Evolutionary conservation across 225 moss, liverwort and hornwort genomes (phyloP).

Genomic region (Marchantia polymorpha): DNA sequence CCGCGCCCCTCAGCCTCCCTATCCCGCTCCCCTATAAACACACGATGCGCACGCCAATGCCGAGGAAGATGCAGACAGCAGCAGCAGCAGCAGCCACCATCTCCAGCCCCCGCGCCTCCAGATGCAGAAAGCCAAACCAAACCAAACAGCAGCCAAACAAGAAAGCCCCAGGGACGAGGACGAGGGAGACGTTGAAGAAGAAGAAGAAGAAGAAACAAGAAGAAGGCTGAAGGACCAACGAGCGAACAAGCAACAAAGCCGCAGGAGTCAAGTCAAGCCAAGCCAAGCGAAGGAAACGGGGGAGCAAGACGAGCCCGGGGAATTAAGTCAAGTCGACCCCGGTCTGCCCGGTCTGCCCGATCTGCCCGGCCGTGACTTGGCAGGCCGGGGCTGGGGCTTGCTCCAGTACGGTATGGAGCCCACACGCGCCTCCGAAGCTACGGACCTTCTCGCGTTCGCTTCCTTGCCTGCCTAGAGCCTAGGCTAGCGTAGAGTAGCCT

Average conservation of each 20-base stretch:
- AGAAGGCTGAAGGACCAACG: not conserved
- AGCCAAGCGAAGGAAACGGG: not conserved
- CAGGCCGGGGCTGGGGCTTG: not conserved
- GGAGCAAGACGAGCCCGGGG: not conserved
- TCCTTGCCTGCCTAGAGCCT: not conserved
- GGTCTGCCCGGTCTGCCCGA: not conserved
- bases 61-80: not conserved
- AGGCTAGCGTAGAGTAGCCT: not conserved
- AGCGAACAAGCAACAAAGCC: too few relatives aligned
- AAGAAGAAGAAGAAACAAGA: not conserved
- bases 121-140: too few relatives aligned
- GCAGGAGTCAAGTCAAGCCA: too few relatives aligned
- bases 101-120: not conserved
- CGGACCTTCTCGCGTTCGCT: not conserved
- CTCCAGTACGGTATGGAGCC: not conserved
- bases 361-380: not conserved
- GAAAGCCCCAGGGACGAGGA: too few relatives aligned
- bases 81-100: too few relatives aligned
- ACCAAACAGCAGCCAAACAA: too few relatives aligned
- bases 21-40: not conserved
- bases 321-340: not conserved
- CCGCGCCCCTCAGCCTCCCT: not conserved
- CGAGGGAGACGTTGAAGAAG: too few relatives aligned
- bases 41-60: not conserved
- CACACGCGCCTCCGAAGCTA: slow-evolving; percentile 3